Evolutionary conservation across 768 basidiomycete genomes (phyloP).

Genomic region (Melanogaster broomeanus): DNA sequence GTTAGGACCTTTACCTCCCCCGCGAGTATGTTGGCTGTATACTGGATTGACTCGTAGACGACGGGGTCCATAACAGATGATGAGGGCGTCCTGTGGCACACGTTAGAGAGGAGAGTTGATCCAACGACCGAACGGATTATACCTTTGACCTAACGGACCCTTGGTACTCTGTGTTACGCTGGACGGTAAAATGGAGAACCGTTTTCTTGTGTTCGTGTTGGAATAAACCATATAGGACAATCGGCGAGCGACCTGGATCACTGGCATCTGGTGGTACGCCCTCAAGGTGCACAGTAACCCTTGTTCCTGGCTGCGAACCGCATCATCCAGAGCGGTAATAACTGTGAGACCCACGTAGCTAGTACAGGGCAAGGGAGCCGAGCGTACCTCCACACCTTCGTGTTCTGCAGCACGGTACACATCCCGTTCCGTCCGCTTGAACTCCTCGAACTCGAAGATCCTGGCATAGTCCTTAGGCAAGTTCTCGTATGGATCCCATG

Average conservation of each 20-base stretch:
- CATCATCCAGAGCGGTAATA: background rate
- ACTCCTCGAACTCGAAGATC: conserved; percentile 97
- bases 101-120: background rate
- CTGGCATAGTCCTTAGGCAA: conserved; percentile 91
- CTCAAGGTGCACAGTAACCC: conserved; percentile 76
- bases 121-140: background rate
- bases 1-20: conserved; percentile 89
- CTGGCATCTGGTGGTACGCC: conserved; percentile 68
- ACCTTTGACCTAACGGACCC: conserved; percentile 92
- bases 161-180: conserved; percentile 92
- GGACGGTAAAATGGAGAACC: conserved; percentile 88
- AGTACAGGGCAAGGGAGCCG: background rate
- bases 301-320: conserved; percentile 65
- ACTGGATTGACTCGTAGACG: conserved; percentile 83
- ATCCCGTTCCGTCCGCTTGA: conserved; percentile 77
- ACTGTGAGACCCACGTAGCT: background rate
- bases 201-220: conserved; percentile 97
- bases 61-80: conserved; percentile 88
- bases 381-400: conserved; percentile 70
- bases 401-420: conserved; percentile 67
- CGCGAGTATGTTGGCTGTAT: conserved; percentile 90
- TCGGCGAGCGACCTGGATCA: conserved; percentile 39
- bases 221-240: conserved; percentile 78
- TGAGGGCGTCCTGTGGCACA: conserved; percentile 71
- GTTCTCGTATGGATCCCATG: conserved; percentile 98